Evolutionary conservation across 768 basidiomycete species (phyloP), one percentile per base, ranked within the genome.

Genomic region (Tulasnella sp.): DNA sequence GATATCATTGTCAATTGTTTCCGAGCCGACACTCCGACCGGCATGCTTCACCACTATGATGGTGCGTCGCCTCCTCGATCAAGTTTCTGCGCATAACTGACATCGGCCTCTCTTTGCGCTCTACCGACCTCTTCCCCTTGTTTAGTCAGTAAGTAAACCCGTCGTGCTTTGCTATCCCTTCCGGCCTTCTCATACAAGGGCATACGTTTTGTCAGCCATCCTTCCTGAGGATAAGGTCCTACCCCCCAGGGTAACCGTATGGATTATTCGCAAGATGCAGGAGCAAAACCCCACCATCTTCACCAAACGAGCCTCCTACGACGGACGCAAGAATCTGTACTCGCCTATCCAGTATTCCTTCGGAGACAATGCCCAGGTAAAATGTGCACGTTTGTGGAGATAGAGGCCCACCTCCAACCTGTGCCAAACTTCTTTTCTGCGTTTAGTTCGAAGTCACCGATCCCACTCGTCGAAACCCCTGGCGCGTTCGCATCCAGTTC

Each of bases 281-380:
- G 73, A 80, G 42, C 70, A 44, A 5, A 89, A 89, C 1, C 90
- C 89, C 0, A 84, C 87, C n/a, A 85, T 92, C 29, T 95, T 95
- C 82, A 92, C 89, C 3, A 92, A 92, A 13, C 89, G 87, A 18
- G 91, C 87, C 23, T 93, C 89, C 1, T 94, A 93, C 79, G 93
- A 94, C 78, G 93, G 93, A 0, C 87, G 92, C 57, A 94, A 93
- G 83, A 94, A 94, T 79, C 83, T 90, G 70, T 95, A 92, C 81
- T 86, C 91, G 32, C 84, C 89, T 18, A 86, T 88, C 51, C 86
- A 88, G 77, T 85, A 94, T 11, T 88, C 90, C 0, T 90, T 95
- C 51, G 86, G 85, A 1, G 83, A 81, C 0, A 84, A 86, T 26
- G 39, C 35, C 26, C 74, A 80, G 70, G 80, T 35, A 81, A 77